phyloP scores from a whole-genome alignment of 73 alveolate genomes.

The Paramecium tetraurelia region DNA sequence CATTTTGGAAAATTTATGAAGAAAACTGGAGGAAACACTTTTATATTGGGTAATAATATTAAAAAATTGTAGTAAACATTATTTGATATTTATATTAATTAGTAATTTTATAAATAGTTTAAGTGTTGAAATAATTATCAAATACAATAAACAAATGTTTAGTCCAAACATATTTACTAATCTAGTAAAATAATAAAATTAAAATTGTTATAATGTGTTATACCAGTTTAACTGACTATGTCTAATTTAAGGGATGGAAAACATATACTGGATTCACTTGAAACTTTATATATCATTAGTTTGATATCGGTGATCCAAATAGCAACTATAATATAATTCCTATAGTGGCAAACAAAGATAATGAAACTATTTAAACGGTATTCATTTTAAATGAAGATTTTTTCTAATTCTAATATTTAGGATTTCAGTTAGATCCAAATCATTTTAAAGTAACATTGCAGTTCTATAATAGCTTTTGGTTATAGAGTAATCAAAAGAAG shows the following conservation, averaged over 20 bases:
- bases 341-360: not conserved
- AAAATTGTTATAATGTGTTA: too few relatives aligned
- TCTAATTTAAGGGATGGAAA: not conserved
- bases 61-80: too few relatives aligned
- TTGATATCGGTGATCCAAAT: not conserved
- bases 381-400: not conserved
- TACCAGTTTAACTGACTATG: slow-evolving; percentile 23
- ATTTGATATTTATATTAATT: too few relatives aligned
- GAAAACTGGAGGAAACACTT: too few relatives aligned
- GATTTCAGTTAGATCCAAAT: not conserved
- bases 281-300: not conserved
- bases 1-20: too few relatives aligned
- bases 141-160: too few relatives aligned
- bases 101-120: too few relatives aligned
- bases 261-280: not conserved
- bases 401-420: not conserved
- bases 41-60: too few relatives aligned
- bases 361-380: not conserved
- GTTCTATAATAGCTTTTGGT: slow-evolving; percentile 44
- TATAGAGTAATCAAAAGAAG: not conserved
- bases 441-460: not conserved
- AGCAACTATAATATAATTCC: too few relatives aligned
- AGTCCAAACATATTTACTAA: too few relatives aligned
- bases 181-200: too few relatives aligned
- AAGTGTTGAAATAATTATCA: too few relatives aligned